Percentiles rank a stretch among this genome's conserved stretches.
Evolutionary conservation across 805 yeast genomes (phyloP).

Genomic region (Saccharomycopsis selenospora): DNA sequence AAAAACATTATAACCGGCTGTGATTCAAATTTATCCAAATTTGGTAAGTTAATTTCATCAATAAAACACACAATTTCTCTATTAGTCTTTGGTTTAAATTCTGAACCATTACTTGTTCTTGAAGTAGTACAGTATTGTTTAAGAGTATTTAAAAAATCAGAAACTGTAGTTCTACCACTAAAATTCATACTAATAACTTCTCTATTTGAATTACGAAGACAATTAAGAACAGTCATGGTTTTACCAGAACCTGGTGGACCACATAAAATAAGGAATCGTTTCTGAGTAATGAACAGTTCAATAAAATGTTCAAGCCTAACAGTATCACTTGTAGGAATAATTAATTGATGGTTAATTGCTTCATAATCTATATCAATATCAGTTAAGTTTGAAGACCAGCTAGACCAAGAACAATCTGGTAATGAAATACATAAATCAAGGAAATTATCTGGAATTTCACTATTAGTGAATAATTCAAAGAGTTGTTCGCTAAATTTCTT

Average conservation of each 20-base stretch:
- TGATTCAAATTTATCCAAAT: slow-evolving; percentile 60
- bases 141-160: slow-evolving; percentile 45
- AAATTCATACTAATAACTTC: slow-evolving; percentile 69
- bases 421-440: slow-evolving; percentile 28
- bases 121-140: slow-evolving; percentile 67
- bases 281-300: slow-evolving; percentile 46
- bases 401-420: slow-evolving; percentile 41
- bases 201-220: slow-evolving; percentile 49
- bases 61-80: slow-evolving; percentile 79
- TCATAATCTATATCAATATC: slow-evolving; percentile 55
- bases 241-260: slow-evolving; percentile 99
- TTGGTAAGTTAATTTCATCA: slow-evolving; percentile 86
- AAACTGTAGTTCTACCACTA: slow-evolving; percentile 32
- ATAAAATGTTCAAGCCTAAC: slow-evolving; percentile 56
- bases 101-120: slow-evolving; percentile 42
- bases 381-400: slow-evolving; percentile 34
- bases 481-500: slow-evolving; percentile 24
- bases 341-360: slow-evolving; percentile 44
- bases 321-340: slow-evolving; percentile 79
- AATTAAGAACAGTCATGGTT: slow-evolving; percentile 78
- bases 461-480: neutral
- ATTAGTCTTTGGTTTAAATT: slow-evolving; percentile 54
- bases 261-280: slow-evolving; percentile 61
- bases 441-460: slow-evolving; percentile 10
- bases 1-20: slow-evolving; percentile 65